Evolutionary conservation across 2,329 filamentous ascomycete species (phyloP).

Genomic region (Golovinomyces cichoracearum): DNA sequence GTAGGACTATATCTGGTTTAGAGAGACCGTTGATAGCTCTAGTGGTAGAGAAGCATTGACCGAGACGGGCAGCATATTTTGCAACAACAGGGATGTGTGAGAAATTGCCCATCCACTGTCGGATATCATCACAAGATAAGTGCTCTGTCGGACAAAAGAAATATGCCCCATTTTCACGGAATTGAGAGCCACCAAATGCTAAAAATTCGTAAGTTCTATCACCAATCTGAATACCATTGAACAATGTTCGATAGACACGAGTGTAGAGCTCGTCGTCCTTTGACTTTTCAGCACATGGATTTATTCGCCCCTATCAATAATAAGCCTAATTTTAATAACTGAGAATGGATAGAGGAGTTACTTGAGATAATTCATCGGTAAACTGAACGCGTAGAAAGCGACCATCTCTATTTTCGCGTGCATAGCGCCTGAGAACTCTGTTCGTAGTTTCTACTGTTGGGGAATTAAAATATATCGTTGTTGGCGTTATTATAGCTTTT

Average conservation of each 20-base stretch:
- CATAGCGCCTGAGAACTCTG: constrained; percentile 52
- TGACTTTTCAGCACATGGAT: constrained; percentile 24
- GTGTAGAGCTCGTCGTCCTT: constrained; percentile 44
- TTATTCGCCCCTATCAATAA: constrained; percentile 29
- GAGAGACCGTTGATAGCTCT: constrained; percentile 41
- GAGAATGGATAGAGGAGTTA: constrained; percentile 1
- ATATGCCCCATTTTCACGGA: constrained; percentile 73
- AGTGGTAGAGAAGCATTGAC: constrained; percentile 91
- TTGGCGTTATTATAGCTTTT: constrained; percentile 60
- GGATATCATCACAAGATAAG: constrained; percentile 49
- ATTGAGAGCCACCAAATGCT: constrained; percentile 85
- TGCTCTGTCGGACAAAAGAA: constrained; percentile 56
- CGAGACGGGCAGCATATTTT: constrained; percentile 67
- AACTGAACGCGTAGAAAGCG: constrained; percentile 78
- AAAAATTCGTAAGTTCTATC: constrained; percentile 68
- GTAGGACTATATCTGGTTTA: constrained; percentile 26
- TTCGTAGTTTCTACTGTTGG: constrained; percentile 72
- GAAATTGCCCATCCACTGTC: constrained; percentile 69
- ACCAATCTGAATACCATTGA: constrained; percentile 58
- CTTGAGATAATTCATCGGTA: constrained; percentile 41
- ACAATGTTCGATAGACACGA: constrained; percentile 43
- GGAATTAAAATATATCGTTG: constrained; percentile 50
- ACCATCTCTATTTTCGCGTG: constrained; percentile 31
- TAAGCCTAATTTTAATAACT: constrained; percentile 3
- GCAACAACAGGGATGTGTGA: constrained; percentile 58